A percentile compares a stretch with the other conserved stretches of the same genome.
Conservation (phyloP, 306 rosid species). For the Trifolium dubium region DNA sequence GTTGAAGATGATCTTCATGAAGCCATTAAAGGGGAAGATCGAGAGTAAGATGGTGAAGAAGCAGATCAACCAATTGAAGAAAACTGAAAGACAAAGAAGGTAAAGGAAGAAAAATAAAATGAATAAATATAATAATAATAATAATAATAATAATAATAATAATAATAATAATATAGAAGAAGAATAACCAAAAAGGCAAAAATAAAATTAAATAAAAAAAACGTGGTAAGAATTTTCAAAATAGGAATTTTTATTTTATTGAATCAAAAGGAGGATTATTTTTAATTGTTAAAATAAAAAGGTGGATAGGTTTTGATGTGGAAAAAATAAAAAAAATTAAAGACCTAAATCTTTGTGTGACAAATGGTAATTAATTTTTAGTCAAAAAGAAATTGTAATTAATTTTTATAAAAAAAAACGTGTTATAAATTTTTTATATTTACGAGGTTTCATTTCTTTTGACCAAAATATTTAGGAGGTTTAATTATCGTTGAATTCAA, state of each 20-base stretch:
- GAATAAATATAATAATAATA: neutral
- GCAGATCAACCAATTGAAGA: slow-evolving; percentile 97
- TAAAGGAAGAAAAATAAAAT: slow-evolving; percentile 47
- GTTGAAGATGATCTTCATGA: slow-evolving; percentile 47
- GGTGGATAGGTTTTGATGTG: neutral
- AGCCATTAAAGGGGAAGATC: slow-evolving; percentile 65
- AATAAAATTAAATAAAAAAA: neutral
- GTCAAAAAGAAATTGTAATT: neutral
- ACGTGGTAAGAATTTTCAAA: slow-evolving; percentile 19
- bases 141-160: too few species aligned
- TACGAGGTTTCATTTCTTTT: neutral
- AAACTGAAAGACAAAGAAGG: slow-evolving; percentile 59
- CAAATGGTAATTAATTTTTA: neutral
- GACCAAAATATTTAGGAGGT: too few species aligned
- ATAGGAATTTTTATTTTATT: neutral
- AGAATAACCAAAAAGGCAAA: slow-evolving; percentile 3
- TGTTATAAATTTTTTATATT: neutral
- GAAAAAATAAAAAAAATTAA: neutral
- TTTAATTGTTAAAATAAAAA: neutral
- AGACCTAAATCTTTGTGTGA: neutral
- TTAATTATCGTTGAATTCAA: too few species aligned
- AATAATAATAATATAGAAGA: slow-evolving; percentile 11
- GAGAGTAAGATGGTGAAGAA: slow-evolving; percentile 64
- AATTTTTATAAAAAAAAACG: neutral
- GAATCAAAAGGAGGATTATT: neutral